Evolutionary conservation across 371 early-diverging fungal species (phyloP), one percentile per base, ranked within the genome.

Genomic region (Homolaphlyctis polyrhiza): DNA sequence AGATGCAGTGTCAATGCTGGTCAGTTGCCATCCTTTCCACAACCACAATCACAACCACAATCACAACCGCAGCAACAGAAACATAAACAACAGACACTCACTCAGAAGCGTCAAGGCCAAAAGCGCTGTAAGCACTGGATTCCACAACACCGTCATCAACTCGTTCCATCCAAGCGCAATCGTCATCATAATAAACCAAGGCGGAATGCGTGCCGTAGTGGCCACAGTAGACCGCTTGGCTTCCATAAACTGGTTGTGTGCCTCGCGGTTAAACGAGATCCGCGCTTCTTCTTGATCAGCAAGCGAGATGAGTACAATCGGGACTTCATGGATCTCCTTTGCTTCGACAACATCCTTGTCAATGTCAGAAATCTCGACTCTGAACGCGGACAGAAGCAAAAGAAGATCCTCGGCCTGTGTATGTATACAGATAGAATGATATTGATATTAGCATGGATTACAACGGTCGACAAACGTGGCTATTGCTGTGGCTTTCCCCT

Each of bases 221-320:
- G 88, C 70, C 1, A 97, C 95, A 59, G 93, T 87, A 0, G 95
- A 89, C 30, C 98, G 89, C 75, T 97, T 97, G 1, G 97, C 97
- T 68, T 97, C 97, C 61, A 96, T 72, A 64, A 90, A 97, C 32
- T 93, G 82, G 1, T 87, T 87, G 74, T 96, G 95, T 0, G 92
- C 89, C 65, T 96, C 96, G 29, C 90, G 83, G 69, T 86, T 86
- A 80, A 96, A 94, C 54, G 90, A 76, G 47, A 84, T 87, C n/a
- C 83, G 80, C 60, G 95, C 73, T 49, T 89, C 90, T 55, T 89
- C 86, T 51, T 51, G 52, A 14, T 21, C 14, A 8, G 52, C 6
- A 6, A 51, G 14, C 25, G 52, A 51, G 28, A 51, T 28, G 28
- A 51, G 25, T 27, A 51, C 32, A 51, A 51, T 51, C 25, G 52